Percentiles rank a stretch among this genome's conserved stretches.
Conservation (phyloP, 148 eudicot species). For the Camellia japonica region DNA sequence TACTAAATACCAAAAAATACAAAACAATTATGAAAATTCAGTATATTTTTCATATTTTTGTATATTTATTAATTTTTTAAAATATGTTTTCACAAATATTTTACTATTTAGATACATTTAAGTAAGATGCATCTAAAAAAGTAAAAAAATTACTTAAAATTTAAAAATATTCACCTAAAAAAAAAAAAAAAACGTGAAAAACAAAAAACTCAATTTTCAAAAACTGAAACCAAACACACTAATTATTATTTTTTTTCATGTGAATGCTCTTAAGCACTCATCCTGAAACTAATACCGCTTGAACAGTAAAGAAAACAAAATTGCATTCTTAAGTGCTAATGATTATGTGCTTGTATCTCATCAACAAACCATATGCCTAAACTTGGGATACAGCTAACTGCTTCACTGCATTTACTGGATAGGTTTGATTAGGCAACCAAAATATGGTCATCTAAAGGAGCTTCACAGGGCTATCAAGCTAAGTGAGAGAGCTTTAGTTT, state of each 20-base stretch:
- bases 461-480: conserved; percentile 79
- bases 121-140: too few species aligned
- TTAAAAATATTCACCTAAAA: too few species aligned
- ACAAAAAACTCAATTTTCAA: too few species aligned
- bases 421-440: conserved; percentile 83
- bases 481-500: conserved; percentile 68
- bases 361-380: background rate
- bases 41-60: too few species aligned
- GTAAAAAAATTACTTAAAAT: too few species aligned
- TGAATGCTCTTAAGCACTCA: background rate
- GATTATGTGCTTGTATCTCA: background rate
- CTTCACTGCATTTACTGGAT: conserved; percentile 18
- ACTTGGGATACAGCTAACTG: conserved; percentile 8
- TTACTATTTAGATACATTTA: too few species aligned
- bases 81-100: too few species aligned
- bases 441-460: conserved; percentile 77
- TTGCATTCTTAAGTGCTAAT: background rate
- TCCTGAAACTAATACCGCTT: background rate
- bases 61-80: too few species aligned
- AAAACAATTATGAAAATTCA: too few species aligned
- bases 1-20: too few species aligned
- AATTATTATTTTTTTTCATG: background rate
- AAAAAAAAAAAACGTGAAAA: too few species aligned
- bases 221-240: too few species aligned
- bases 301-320: background rate